Conservation (phyloP, 2,329 filamentous ascomycete genomes). For the Aspergillus nomiae region DNA sequence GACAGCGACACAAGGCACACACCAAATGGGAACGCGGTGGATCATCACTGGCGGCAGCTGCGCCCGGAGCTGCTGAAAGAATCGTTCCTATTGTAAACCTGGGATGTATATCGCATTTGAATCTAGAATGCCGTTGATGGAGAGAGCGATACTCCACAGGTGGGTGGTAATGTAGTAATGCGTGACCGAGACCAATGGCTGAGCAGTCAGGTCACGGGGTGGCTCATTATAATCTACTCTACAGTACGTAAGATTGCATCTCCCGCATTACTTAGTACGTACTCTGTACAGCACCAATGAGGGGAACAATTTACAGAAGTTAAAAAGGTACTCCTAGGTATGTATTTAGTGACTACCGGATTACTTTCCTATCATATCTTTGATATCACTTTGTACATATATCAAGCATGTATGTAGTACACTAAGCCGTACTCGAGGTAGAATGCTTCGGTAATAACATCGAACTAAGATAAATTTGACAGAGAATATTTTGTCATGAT, state of each 20-base stretch:
- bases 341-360: background rate
- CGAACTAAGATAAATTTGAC: background rate
- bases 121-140: background rate
- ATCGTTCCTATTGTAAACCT: background rate
- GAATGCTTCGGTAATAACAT: background rate
- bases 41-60: conserved; percentile 9
- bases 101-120: background rate
- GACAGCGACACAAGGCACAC: conserved; percentile 5
- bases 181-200: background rate
- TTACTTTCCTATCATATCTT: background rate
- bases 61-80: background rate
- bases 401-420: background rate
- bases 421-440: background rate
- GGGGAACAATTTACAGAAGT: background rate
- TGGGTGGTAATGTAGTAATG: background rate
- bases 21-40: background rate
- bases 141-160: background rate
- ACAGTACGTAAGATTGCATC: no score
- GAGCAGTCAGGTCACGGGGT: background rate
- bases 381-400: background rate
- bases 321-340: background rate
- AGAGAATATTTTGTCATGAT: background rate
- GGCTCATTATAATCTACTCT: background rate
- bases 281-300: no score
- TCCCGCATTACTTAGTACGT: no score